Percentiles rank a stretch among this genome's conserved stretches.
These are phyloP conservation scores for Aspergillus sp. DNA, from an alignment of 2,329 filamentous ascomycete species.

Conservation along the genomic window DNA sequence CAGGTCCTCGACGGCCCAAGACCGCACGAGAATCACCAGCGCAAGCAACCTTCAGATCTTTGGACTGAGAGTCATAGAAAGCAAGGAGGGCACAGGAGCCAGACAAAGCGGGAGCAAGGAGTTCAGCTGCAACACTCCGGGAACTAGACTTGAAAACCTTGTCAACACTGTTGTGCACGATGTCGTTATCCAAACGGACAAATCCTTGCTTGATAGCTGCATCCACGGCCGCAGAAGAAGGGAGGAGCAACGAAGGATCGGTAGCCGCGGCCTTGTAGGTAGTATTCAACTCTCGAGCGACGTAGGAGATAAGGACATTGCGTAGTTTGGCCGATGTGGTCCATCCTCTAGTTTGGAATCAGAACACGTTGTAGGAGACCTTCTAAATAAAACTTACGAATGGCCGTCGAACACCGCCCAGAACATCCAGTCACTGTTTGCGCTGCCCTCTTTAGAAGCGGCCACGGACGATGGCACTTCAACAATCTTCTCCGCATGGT, in stretches of 20 bases:
- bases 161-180: slow-evolving; percentile 85
- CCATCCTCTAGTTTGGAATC: slow-evolving; percentile 63
- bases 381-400: slow-evolving; percentile 53
- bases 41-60: slow-evolving; percentile 86
- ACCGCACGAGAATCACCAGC: slow-evolving; percentile 96
- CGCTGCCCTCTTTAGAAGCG: slow-evolving; percentile 47
- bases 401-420: slow-evolving; percentile 99
- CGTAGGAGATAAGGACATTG: slow-evolving; percentile 84
- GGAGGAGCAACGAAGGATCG: slow-evolving; percentile 53
- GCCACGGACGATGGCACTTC: slow-evolving; percentile 64
- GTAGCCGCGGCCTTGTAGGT: slow-evolving; percentile 73
- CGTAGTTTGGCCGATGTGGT: slow-evolving; percentile 94
- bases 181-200: slow-evolving; percentile 81
- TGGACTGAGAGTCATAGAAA: slow-evolving; percentile 86
- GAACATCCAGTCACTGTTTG: slow-evolving; percentile 93
- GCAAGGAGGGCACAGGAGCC: slow-evolving; percentile 95
- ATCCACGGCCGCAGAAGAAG: slow-evolving; percentile 75
- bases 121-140: slow-evolving; percentile 82
- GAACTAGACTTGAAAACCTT: slow-evolving; percentile 85
- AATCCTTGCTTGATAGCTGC: slow-evolving; percentile 90
- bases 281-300: slow-evolving; percentile 83
- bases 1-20: slow-evolving; percentile 67
- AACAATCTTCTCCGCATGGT: slow-evolving; percentile 96
- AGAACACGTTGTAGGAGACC: slow-evolving; percentile 5
- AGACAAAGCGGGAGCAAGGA: slow-evolving; percentile 85